Percentiles rank a stretch among this genome's conserved stretches.
These are phyloP conservation scores for Colletotrichum destructivum DNA, from an alignment of 2,329 filamentous ascomycete species.

Conservation along the genomic window DNA sequence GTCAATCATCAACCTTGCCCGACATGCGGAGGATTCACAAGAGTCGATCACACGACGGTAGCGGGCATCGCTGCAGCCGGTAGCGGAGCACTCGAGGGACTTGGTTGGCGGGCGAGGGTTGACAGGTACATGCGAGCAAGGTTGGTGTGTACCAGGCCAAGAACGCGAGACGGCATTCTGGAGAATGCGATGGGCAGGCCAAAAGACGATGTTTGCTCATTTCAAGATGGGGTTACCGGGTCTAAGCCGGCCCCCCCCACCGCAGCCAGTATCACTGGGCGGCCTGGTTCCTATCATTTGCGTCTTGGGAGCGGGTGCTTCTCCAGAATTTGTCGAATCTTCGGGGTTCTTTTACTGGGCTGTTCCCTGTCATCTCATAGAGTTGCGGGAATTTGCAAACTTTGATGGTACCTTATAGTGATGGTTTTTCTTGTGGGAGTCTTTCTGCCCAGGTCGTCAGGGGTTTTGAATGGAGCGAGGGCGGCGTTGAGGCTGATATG, in stretches of 20 bases:
- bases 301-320: neutral
- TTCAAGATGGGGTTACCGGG: constrained; percentile 30
- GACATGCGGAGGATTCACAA: constrained; percentile 1
- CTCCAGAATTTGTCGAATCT: constrained; percentile 4
- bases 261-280: neutral
- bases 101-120: neutral
- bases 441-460: neutral
- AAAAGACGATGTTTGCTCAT: constrained; percentile 33
- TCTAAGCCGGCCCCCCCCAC: neutral
- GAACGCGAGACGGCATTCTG: constrained; percentile 26
- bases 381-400: constrained; percentile 36
- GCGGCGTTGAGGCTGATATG: neutral
- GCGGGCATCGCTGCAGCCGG: neutral
- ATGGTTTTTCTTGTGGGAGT: neutral
- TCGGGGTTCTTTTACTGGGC: constrained; percentile 1
- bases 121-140: neutral
- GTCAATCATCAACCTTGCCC: neutral
- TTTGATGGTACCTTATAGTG: neutral
- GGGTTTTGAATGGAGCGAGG: neutral
- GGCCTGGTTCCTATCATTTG: neutral
- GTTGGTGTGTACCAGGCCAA: neutral
- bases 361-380: constrained; percentile 21
- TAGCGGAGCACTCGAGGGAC: neutral
- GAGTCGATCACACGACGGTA: neutral
- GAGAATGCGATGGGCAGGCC: constrained; percentile 33